Conservation (phyloP, 768 basidiomycete genomes). For the Leccinum obscurum region DNA sequence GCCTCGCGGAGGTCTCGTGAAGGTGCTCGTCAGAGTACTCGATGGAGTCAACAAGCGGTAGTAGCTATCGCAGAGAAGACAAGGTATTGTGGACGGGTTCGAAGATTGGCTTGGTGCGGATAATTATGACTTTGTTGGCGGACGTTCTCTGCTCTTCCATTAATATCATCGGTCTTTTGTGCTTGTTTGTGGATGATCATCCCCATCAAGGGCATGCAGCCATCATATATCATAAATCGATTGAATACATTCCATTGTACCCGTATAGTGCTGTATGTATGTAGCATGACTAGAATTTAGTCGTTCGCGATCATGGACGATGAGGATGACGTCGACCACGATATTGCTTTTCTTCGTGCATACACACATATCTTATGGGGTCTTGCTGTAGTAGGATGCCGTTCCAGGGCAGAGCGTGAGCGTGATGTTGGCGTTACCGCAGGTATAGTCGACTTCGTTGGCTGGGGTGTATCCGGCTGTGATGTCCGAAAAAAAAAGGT, state of each 20-base stretch:
- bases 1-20: constrained; percentile 28
- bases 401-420: constrained; percentile 24
- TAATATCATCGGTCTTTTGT: no score
- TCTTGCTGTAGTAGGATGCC: constrained; percentile 10
- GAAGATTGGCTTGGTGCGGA: not conserved
- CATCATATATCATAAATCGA: not conserved
- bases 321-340: not conserved
- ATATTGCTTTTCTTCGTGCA: not conserved
- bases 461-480: constrained; percentile 18
- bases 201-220: no score
- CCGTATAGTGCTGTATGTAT: not conserved
- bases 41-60: constrained; percentile 15
- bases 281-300: not conserved
- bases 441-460: constrained; percentile 24
- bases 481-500: not conserved
- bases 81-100: not conserved
- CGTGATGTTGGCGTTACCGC: constrained; percentile 19
- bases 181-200: not conserved
- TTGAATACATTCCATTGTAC: constrained; percentile 1
- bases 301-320: not conserved
- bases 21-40: constrained; percentile 17
- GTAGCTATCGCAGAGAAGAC: not conserved
- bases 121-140: not conserved
- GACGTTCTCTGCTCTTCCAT: not conserved
- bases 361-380: not conserved